These are phyloP conservation scores for Aspergillus sclerotiicarbonarius DNA, from an alignment of 495 filamentous ascomycete genomes.

Conservation along the genomic window DNA sequence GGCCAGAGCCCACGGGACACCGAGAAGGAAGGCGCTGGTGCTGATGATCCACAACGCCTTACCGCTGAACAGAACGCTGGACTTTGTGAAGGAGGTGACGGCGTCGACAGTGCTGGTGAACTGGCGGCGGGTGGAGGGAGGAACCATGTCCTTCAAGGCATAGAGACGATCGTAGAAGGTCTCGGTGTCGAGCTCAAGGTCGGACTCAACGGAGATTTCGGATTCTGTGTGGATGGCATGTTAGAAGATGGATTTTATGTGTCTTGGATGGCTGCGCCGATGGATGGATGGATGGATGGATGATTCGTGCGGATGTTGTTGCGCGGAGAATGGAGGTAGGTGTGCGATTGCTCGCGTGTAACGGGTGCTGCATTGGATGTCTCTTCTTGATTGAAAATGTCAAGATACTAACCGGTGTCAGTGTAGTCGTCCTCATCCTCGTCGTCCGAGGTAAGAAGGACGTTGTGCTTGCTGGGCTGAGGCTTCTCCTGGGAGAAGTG, in stretches of 20 bases:
- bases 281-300: conserved; percentile 13
- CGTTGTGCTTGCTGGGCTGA: conserved; percentile 52
- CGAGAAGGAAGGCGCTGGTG: conserved; percentile 82
- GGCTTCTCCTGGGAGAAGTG: conserved; percentile 78
- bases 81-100: conserved; percentile 57
- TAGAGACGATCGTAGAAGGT: conserved; percentile 73
- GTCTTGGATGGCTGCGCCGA: not conserved
- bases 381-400: not conserved
- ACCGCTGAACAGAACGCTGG: conserved; percentile 65
- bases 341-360: not conserved
- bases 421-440: conserved; percentile 80
- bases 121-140: conserved; percentile 73
- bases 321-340: not conserved
- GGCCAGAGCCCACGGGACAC: conserved; percentile 89
- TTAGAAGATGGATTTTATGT: not conserved
- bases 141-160: conserved; percentile 89
- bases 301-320: not conserved
- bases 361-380: not conserved
- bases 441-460: conserved; percentile 62
- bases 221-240: conserved; percentile 31
- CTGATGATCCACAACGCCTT: conserved; percentile 84
- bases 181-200: conserved; percentile 50
- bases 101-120: conserved; percentile 58
- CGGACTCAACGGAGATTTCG: conserved; percentile 55
- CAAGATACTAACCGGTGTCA: conserved; percentile 70